Base-by-base conservation (phyloP, 345 rosid genomes). In the Boechera divaricarpa region DNA sequence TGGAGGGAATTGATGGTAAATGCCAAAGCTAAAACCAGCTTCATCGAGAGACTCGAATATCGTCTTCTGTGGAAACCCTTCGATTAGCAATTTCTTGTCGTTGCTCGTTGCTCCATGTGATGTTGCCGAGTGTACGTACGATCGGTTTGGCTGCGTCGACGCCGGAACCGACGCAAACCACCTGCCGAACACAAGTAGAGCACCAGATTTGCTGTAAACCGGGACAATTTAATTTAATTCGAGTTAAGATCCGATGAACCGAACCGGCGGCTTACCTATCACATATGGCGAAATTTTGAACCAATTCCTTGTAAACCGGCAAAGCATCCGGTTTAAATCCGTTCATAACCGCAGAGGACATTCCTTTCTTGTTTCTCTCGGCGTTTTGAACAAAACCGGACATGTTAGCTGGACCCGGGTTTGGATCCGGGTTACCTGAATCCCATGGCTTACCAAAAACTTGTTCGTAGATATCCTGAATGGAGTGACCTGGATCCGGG, bases 401-500 rank as follows among this genome's bases (percentile, higher is more conserved):
- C 94, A 89, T 89, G 4, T 59, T 77, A 63, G 66, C 65, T 54
- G 51, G 75, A 33, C 80, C 80, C 31, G 91, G 84, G 35, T 78
- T 82, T 47, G 84, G 83, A 24, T 73, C 84, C 78, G 75, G 85
- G 72, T 65, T 69, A 73, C 31, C 49, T 4, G 28, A 49, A 58
- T 80, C 79, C 98, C 98, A 93, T n/a, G 82, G 80, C 63, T 85
- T 81, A 4, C 98, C 96, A 18, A 87, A 94, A 0, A 91, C 89
- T 69, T 93, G 98, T 83, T 93, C 98, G 84, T 88, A 93, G 49
- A 93, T 87, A 70, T 88, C 98, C 36, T 89, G 90, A 77, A 91
- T 82, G 32, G 95, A 87, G 85, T 93, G 98, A 67, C 86, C 95
- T 0, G 98, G 98, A 73, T 93, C 95, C 0, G 91, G 92, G 58